These are phyloP conservation scores for Akebia trifoliata DNA, from an alignment of 164 flowering plant genomes.

Conservation along the genomic window DNA sequence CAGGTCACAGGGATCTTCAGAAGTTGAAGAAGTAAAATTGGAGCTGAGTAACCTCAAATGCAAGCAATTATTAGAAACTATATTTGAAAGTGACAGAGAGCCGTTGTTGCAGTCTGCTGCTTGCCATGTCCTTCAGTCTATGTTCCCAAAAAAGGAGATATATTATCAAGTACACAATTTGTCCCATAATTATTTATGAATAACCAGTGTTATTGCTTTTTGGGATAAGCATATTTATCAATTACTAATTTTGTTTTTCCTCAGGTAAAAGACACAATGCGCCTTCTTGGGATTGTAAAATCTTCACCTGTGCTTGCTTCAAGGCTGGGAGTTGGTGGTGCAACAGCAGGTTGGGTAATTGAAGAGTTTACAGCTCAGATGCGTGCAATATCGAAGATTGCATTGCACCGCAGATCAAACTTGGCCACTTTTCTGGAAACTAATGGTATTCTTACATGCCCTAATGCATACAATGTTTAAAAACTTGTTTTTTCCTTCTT, in stretches of 20 bases:
- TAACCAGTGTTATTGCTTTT: neutral
- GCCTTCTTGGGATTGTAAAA: constrained; percentile 80
- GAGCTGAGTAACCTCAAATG: constrained; percentile 67
- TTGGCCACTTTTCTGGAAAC: constrained; percentile 77
- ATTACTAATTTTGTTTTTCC: constrained; percentile 11
- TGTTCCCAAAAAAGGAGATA: constrained; percentile 71
- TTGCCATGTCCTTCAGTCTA: constrained; percentile 76
- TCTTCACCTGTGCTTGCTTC: constrained; percentile 63
- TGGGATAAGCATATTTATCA: neutral
- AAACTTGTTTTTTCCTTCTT: too few relatives aligned
- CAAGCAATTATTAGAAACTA: constrained; percentile 59
- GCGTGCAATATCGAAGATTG: constrained; percentile 93
- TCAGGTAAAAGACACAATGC: constrained; percentile 93
- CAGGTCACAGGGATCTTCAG: constrained; percentile 37
- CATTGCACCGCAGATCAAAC: constrained; percentile 79
- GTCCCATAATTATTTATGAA: neutral
- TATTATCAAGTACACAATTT: constrained; percentile 61
- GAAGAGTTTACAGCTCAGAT: constrained; percentile 92
- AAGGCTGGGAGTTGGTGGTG: constrained; percentile 73
- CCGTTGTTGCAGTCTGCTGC: constrained; percentile 85
- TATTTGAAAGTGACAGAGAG: constrained; percentile 91
- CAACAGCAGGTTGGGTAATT: constrained; percentile 68
- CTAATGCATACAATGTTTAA: neutral
- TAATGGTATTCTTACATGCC: constrained; percentile 51
- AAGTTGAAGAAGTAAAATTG: constrained; percentile 46